A percentile compares a stretch with the other conserved stretches of the same genome.
Evolutionary conservation across 768 basidiomycete genomes (phyloP).

Genomic region (Ephemerocybe angulata): DNA sequence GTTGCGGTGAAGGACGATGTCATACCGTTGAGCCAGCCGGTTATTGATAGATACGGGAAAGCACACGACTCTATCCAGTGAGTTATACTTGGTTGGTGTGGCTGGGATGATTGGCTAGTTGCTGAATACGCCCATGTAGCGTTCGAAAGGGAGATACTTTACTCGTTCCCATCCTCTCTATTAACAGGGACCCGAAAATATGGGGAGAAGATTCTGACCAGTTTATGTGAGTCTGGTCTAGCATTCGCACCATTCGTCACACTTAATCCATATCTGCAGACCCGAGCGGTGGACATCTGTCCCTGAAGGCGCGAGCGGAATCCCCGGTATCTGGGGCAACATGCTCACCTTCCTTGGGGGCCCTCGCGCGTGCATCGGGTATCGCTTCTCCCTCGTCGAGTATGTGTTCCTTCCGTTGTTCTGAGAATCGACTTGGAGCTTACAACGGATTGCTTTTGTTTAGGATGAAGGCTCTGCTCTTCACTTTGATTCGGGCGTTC

Average conservation of each 20-base stretch:
- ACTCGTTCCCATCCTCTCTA: slow-evolving; percentile 43
- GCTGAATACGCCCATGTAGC: slow-evolving; percentile 16
- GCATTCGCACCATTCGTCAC: neutral
- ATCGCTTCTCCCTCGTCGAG: slow-evolving; percentile 61
- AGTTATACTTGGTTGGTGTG: too few species aligned
- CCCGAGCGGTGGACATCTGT: slow-evolving; percentile 60
- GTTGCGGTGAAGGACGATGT: slow-evolving; percentile 48
- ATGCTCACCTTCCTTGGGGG: slow-evolving; percentile 59
- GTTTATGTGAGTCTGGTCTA: slow-evolving; percentile 42
- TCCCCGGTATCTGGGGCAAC: slow-evolving; percentile 61
- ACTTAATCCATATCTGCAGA: slow-evolving; percentile 27
- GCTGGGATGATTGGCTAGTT: too few species aligned
- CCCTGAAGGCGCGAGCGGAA: slow-evolving; percentile 36
- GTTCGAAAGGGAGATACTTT: slow-evolving; percentile 41
- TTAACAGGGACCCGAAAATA: slow-evolving; percentile 48
- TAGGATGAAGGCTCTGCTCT: slow-evolving; percentile 36
- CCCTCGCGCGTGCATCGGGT: slow-evolving; percentile 62
- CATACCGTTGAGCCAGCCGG: slow-evolving; percentile 46
- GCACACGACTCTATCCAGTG: slow-evolving; percentile 37
- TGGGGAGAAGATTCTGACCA: slow-evolving; percentile 62
- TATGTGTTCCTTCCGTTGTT: slow-evolving; percentile 25
- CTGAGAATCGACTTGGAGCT: neutral
- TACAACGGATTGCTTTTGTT: neutral
- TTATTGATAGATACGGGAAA: slow-evolving; percentile 41
- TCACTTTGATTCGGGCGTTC: slow-evolving; percentile 49